Base-by-base conservation (phyloP, 345 rosid genomes). In the Sonneratia alba region DNA sequence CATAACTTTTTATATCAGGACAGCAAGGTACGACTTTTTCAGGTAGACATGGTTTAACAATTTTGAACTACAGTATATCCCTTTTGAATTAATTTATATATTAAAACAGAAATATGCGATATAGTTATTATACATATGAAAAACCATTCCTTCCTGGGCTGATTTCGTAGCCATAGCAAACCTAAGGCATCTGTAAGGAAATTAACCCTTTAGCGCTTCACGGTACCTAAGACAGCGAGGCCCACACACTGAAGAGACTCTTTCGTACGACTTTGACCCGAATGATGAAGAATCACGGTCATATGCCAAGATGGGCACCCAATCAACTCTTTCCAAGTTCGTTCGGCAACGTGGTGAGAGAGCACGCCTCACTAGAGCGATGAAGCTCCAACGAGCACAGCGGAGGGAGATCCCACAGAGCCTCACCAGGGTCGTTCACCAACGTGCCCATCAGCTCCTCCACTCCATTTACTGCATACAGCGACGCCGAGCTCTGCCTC, bases 381-480 rank as follows among this genome's bases (percentile, higher is more conserved):
- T 53, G 83, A 88, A 56, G 12, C 9, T n/a, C n/a, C 75, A 81
- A 76, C 49, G 84, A 88, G 63, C 83, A 85, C 38, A 84, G 70
- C 10, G 90, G 87, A 27, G 95, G 88, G 68, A 89, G 90, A 81
- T 89, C 95, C 95, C 95, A 89, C 6, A 89, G 68, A 59, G 85
- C 79, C 69, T 89, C 88, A 68, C 40, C 49, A 59, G 87, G 76
- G 79, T 87, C 91, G 72, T 82, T 74, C 69, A 80, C 15, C 49
- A 19, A 68, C 22, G 81, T 75, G 21, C 86, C 86, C 78, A 87
- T 83, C 22, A 74, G 85, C 83, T 87, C 91, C 74, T 89, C 90
- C 34, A 89, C 79, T 19, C 95, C 95, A 71, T 83, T 87, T 40
- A 89, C 86, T 15, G 91, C 95, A 73, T 85, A 89, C 24, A 86